Conservation (phyloP, 306 rosid species). For the Malus sieversii region DNA sequence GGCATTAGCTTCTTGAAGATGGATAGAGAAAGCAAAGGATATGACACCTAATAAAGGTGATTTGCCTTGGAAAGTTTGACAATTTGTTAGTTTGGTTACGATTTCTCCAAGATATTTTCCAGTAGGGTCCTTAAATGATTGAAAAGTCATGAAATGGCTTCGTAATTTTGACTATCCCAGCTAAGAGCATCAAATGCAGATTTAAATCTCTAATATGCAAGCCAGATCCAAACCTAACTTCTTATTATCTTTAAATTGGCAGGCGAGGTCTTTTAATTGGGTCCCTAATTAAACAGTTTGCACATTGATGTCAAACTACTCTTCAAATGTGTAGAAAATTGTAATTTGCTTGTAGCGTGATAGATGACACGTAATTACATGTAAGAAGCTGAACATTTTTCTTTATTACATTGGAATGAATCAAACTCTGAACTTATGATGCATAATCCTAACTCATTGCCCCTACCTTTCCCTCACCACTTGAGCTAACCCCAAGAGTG, state of each 20-base stretch:
- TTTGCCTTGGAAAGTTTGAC: not conserved
- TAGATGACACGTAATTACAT: not conserved
- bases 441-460: not conserved
- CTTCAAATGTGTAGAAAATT: not conserved
- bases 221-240: not conserved
- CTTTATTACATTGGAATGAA: not conserved
- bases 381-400: no score
- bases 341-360: no score
- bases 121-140: not conserved
- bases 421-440: not conserved
- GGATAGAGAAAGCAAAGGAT: not conserved
- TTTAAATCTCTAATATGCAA: not conserved
- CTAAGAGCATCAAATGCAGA: not conserved
- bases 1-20: not conserved
- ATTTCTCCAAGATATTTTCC: not conserved
- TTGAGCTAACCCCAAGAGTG: not conserved
- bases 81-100: not conserved
- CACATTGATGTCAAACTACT: not conserved
- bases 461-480: not conserved
- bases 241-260: not conserved
- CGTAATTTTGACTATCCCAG: not conserved
- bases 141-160: not conserved
- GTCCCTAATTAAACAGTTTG: not conserved
- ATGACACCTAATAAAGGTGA: not conserved
- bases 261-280: not conserved